Percentiles rank a stretch among this genome's conserved stretches.
Evolutionary conservation across 495 filamentous ascomycete genomes (phyloP).

Genomic region (Usnea hakonensis): DNA sequence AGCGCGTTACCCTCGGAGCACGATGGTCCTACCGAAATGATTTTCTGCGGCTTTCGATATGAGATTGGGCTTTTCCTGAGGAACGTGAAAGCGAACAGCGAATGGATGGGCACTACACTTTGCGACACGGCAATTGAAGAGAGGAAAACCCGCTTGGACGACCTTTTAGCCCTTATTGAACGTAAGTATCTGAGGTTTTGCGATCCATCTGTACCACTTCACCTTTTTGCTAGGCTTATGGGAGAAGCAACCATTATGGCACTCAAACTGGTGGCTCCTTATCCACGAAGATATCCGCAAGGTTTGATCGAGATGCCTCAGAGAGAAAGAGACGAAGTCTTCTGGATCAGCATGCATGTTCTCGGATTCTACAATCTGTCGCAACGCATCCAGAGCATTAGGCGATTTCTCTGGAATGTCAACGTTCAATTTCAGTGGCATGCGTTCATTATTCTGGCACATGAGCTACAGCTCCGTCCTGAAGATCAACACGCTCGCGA

Average conservation of each 20-base stretch:
- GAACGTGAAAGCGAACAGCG: conserved; percentile 27
- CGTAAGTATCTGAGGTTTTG: conserved; percentile 48
- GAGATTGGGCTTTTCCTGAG: conserved; percentile 38
- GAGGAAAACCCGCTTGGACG: conserved; percentile 40
- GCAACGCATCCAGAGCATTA: conserved; percentile 24
- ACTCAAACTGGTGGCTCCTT: conserved; percentile 34
- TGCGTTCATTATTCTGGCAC: conserved; percentile 37
- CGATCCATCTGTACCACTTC: conserved; percentile 54
- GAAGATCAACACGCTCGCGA: not conserved
- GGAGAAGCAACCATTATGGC: conserved; percentile 32
- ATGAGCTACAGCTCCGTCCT: conserved; percentile 27
- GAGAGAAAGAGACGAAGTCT: conserved; percentile 35
- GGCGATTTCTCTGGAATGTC: conserved; percentile 32
- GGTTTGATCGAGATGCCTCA: conserved; percentile 25
- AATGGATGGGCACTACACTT: conserved; percentile 32
- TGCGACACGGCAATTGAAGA: conserved; percentile 34
- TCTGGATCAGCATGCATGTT: conserved; percentile 33
- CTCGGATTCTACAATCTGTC: conserved; percentile 31
- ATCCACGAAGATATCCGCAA: conserved; percentile 37
- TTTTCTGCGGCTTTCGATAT: conserved; percentile 52
- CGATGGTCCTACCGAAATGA: conserved; percentile 59
- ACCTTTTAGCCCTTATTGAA: conserved; percentile 31
- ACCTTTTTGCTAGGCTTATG: conserved; percentile 46
- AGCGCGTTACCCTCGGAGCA: conserved; percentile 44
- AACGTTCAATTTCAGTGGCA: conserved; percentile 37